These are phyloP conservation scores for Termitomyces sp. DNA, from an alignment of 768 basidiomycete species.

Conservation along the genomic window DNA sequence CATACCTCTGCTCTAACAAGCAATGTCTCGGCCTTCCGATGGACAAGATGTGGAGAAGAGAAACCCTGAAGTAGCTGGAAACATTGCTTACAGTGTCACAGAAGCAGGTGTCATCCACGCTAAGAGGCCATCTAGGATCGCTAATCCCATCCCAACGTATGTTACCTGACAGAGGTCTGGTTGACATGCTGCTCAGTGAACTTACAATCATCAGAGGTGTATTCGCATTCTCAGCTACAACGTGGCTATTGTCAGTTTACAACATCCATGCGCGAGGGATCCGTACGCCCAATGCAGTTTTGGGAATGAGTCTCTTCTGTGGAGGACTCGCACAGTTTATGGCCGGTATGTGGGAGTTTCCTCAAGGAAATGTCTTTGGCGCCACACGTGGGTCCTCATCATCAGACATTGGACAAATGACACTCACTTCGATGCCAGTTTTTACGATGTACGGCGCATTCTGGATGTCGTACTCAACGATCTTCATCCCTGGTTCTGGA, in stretches of 20 bases:
- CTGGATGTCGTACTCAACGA: conserved; percentile 73
- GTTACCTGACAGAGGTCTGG: conserved; percentile 1
- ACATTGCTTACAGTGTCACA: background rate
- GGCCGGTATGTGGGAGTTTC: conserved; percentile 78
- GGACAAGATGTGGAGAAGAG: conserved; percentile 3
- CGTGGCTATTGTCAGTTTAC: conserved; percentile 64
- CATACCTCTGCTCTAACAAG: background rate
- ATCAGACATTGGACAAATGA: too few relatives aligned
- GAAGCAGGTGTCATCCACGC: background rate
- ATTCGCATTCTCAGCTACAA: conserved; percentile 40
- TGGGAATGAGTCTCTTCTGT: conserved; percentile 70
- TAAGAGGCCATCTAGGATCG: conserved; percentile 19
- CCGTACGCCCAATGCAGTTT: conserved; percentile 49
- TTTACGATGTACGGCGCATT: conserved; percentile 73
- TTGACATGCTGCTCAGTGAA: background rate
- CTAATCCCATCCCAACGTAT: conserved; percentile 27
- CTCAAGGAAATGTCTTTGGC: conserved; percentile 56
- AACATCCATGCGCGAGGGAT: conserved; percentile 50
- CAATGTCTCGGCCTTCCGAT: background rate
- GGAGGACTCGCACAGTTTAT: conserved; percentile 76
- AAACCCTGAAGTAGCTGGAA: background rate
- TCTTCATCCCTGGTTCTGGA: conserved; percentile 63
- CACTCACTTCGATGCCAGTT: conserved; percentile 28
- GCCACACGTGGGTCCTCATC: conserved; percentile 43
- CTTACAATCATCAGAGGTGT: conserved; percentile 20